Base-by-base conservation (phyloP, 139 green algal species). In the Chlamydomonas schloesseri region DNA sequence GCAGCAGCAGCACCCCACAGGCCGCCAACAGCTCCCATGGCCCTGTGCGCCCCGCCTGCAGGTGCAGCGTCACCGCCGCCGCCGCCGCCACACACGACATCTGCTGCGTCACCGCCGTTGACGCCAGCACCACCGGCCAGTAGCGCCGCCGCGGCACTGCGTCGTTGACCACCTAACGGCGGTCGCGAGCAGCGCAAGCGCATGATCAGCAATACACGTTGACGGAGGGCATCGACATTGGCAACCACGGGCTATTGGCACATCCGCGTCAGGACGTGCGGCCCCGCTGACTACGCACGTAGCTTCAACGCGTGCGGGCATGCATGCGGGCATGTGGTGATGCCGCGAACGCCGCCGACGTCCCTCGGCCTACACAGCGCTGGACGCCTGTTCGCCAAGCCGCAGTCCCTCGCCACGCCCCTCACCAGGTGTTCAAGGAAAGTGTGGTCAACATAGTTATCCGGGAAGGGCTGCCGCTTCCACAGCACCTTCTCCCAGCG, bases 41-140 rank as follows among this genome's bases (percentile, higher is more conserved):
- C 18, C 13, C 34, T 46, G 87, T 17, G 72, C 37, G 64, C 31
- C 88, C 71, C 28, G 78, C 81, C 24, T 9, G 57, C 33, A 82
- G 77, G 75, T 94, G 88, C 58, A 91, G 79, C 21, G 94, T 91
- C 34, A 95, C 89, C 9, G 78, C 67, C 14, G 90, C 86, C 13
- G 93, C 87, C 0, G 91, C 81, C 10, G 83, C 82, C 8, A 96
- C 93, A 3, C 87, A 93, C 37, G 60, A 89, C 24, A 98, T 80
- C 90, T 98, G 96, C 89, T 98, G 94, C 28, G 89, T 92, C 23
- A 98, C 87, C 1, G 92, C 87, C 33, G 89, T 72, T 0, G 94
- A 92, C 36, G 89, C 93, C 53, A 91, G 55, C 34, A 97, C 96
- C 28, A 98, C 91, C 11, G 67, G 72, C 93, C 92, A 94, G 79